These are phyloP conservation scores for Collybia mongolica DNA, from an alignment of 768 basidiomycete species.

Conservation along the genomic window DNA sequence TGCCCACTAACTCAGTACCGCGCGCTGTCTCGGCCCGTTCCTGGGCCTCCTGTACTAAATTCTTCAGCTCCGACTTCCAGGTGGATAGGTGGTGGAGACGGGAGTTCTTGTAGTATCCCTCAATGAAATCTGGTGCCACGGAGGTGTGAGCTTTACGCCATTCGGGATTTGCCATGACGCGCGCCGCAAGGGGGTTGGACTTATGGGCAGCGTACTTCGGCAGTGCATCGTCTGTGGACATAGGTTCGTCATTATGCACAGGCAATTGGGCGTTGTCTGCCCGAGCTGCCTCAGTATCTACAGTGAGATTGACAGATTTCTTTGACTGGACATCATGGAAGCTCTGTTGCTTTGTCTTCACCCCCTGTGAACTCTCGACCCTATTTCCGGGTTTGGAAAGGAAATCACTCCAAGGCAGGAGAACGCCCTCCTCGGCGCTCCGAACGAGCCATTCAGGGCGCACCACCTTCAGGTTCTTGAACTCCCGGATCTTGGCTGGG, in stretches of 20 bases:
- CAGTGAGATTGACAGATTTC: background rate
- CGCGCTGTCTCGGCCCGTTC: slow-evolving; percentile 53
- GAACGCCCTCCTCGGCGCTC: slow-evolving; percentile 60
- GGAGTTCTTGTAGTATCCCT: slow-evolving; percentile 80
- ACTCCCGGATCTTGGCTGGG: slow-evolving; percentile 85
- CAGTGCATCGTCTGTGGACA: slow-evolving; percentile 16
- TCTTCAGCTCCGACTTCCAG: slow-evolving; percentile 89
- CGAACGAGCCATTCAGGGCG: slow-evolving; percentile 86
- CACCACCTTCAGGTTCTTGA: slow-evolving; percentile 88
- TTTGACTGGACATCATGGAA: slow-evolving; percentile 10
- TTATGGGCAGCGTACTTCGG: slow-evolving; percentile 66
- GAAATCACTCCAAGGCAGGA: slow-evolving; percentile 83
- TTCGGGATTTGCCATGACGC: slow-evolving; percentile 77
- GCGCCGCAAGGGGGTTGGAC: slow-evolving; percentile 72
- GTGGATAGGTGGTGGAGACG: slow-evolving; percentile 90
- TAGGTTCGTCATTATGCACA: too few species aligned
- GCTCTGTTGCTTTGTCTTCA: slow-evolving; percentile 32
- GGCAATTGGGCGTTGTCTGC: background rate
- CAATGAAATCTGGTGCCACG: slow-evolving; percentile 81
- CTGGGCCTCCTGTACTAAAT: slow-evolving; percentile 78
- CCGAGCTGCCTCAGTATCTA: background rate
- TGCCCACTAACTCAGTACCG: slow-evolving; percentile 24
- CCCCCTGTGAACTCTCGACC: slow-evolving; percentile 49
- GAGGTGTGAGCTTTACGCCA: slow-evolving; percentile 92
- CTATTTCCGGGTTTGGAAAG: slow-evolving; percentile 52